Percentiles rank a stretch among this genome's conserved stretches.
These are phyloP conservation scores for Blastocystis sp. DNA, from an alignment of 352 stramenopile species.

Conservation along the genomic window DNA sequence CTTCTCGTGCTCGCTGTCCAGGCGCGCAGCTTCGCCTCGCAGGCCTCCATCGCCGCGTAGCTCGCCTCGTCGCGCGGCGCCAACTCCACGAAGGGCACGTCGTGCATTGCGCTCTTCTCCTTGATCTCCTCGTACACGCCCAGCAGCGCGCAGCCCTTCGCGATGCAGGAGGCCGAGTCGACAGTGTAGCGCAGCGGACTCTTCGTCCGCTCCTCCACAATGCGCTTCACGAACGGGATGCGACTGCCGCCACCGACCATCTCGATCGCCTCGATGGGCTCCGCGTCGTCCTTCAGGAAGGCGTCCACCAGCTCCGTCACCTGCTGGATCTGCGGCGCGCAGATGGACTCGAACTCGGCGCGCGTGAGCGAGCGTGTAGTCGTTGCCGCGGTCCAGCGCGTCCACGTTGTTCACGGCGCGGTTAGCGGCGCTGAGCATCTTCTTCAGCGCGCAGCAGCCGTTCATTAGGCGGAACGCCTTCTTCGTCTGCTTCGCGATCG, in stretches of 20 bases:
- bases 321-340: slow-evolving; percentile 74
- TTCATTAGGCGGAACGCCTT: slow-evolving; percentile 81
- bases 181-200: slow-evolving; percentile 79
- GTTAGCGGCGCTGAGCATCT: slow-evolving; percentile 82
- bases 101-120: slow-evolving; percentile 19
- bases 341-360: slow-evolving; percentile 75
- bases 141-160: slow-evolving; percentile 77
- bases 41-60: slow-evolving; percentile 69
- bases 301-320: slow-evolving; percentile 72
- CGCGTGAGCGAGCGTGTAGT: slow-evolving; percentile 78
- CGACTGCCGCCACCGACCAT: slow-evolving; percentile 84
- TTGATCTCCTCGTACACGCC: slow-evolving; percentile 71
- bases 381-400: slow-evolving; percentile 79
- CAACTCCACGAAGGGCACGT: slow-evolving; percentile 72
- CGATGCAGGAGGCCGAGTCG: slow-evolving; percentile 81
- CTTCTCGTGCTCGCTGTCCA: slow-evolving; percentile 76
- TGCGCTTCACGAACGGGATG: slow-evolving; percentile 78
- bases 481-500: slow-evolving; percentile 77
- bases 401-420: slow-evolving; percentile 80
- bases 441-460: slow-evolving; percentile 82
- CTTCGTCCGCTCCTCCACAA: slow-evolving; percentile 40
- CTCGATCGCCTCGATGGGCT: slow-evolving; percentile 76
- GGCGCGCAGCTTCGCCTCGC: slow-evolving; percentile 79
- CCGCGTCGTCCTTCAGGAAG: slow-evolving; percentile 15
- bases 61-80: slow-evolving; percentile 72